Conservation (phyloP, 2,329 filamentous ascomycete species). For the Fusarium mundagurra region DNA sequence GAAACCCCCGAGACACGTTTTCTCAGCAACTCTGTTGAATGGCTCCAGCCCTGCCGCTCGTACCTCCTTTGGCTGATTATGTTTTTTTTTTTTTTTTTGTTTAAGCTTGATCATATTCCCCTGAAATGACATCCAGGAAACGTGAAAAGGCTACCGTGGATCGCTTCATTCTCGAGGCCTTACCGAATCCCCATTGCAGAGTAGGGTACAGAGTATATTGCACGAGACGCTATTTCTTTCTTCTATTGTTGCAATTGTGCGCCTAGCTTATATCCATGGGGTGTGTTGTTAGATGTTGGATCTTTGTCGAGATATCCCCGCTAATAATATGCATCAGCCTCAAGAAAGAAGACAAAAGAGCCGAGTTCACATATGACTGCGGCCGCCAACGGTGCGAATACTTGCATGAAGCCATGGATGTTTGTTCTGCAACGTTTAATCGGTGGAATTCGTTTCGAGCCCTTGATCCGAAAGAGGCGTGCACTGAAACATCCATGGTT, state of each 20-base stretch:
- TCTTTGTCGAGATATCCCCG: background rate
- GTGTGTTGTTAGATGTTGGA: conserved; percentile 26
- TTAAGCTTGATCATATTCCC: conserved; percentile 1
- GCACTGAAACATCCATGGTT: background rate
- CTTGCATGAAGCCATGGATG: conserved; percentile 18
- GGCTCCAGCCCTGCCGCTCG: conserved; percentile 3
- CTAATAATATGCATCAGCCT: conserved; percentile 1
- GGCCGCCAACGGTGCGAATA: conserved; percentile 11
- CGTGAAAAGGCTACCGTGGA: background rate
- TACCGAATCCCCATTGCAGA: background rate
- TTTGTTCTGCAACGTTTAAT: conserved; percentile 9
- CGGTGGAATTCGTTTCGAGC: conserved; percentile 14
- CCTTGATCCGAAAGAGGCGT: conserved; percentile 15
- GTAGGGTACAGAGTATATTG: background rate
- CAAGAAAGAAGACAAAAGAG: background rate
- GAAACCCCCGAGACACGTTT: conserved; percentile 31
- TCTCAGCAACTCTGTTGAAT: conserved; percentile 28
- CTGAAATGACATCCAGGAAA: background rate
- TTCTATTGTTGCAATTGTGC: background rate
- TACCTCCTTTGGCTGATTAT: background rate
- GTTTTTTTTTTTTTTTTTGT: background rate
- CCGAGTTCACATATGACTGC: conserved; percentile 7
- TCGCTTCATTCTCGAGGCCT: background rate
- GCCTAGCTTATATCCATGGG: conserved; percentile 11
- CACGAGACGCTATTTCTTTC: background rate